phyloP scores from a whole-genome alignment of 2,329 filamentous ascomycete species.

The Allantophomopsis cytisporea region DNA sequence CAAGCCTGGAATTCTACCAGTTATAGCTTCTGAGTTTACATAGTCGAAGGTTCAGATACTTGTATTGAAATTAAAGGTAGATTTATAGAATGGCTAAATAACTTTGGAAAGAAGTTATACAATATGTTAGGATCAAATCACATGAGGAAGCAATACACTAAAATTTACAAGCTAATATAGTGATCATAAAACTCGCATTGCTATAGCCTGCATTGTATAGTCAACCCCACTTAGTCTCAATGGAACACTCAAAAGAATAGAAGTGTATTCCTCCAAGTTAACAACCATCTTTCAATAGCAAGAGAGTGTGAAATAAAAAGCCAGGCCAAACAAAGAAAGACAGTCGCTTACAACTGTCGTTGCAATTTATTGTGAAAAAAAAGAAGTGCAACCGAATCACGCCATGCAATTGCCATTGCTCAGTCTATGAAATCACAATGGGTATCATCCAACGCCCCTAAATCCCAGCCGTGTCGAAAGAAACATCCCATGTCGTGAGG shows the following conservation, averaged over 20 bases:
- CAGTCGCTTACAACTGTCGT: too few species aligned
- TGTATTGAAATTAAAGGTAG: too few species aligned
- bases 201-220: too few species aligned
- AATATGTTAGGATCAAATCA: too few species aligned
- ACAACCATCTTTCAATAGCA: neutral
- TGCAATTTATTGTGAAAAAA: neutral
- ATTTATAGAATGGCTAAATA: too few species aligned
- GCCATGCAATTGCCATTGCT: neutral
- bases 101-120: too few species aligned
- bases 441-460: conserved; percentile 19
- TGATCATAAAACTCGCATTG: too few species aligned
- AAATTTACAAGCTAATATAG: too few species aligned
- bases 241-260: too few species aligned
- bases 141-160: too few species aligned
- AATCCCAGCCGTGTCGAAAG: conserved; percentile 10
- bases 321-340: neutral
- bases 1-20: conserved; percentile 15
- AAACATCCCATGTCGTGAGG: conserved; percentile 15
- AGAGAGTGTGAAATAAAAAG: neutral
- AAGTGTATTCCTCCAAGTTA: neutral
- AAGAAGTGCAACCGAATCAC: neutral
- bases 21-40: neutral
- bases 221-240: too few species aligned
- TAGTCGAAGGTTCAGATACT: too few species aligned
- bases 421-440: neutral